Evolutionary conservation across 2,329 filamentous ascomycete species (phyloP), one percentile per base, ranked within the genome.

Genomic region (Falciphora oryzae): DNA sequence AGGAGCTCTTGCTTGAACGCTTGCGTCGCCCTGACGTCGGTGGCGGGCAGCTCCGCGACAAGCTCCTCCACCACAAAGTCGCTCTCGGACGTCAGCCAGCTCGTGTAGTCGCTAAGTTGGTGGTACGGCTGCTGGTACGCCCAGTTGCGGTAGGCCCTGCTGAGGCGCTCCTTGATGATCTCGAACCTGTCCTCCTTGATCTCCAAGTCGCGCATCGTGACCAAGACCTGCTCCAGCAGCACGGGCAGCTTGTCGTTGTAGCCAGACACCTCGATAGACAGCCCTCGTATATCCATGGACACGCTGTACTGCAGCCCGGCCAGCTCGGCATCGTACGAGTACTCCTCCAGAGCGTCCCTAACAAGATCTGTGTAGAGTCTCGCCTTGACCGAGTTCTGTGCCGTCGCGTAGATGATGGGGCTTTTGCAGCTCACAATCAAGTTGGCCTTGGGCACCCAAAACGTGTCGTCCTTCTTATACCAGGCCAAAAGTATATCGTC

Each of bases 391-490:
- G 86, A 82, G 67, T 90, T 93, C 65, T 90, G 88, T 1, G 93
- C 90, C 5, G 91, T 93, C 1, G 91, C 85, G 73, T 87, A 88
- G n/a, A 91, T 87, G 59, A 96, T 77, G 0, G 93, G 90, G 66
- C 89, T 96, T 70, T 89, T 86, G 69, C 96, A 83, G 69, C 89
- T 92, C 68, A 97, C 86, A 68, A 93, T 85, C 25, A 98, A 80
- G 66, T 93, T 95, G 4, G 92, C 95, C 75, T 96, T 97, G 11
- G 95, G 95, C 13, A 98, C 95, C 93, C 94, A 98, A 77, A 98
- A 99, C 0, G 89, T 93, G 71, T 99, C 95, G 71, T 99, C 95
- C 78, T 98, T 98, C 81, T 99, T 99, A 81, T 89, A 97, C 95
- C 95, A 99, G 3, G 92, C 89, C 35, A 93, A 88, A 0, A 91